Conservation (phyloP, 306 rosid species). For the Morella rubra region DNA sequence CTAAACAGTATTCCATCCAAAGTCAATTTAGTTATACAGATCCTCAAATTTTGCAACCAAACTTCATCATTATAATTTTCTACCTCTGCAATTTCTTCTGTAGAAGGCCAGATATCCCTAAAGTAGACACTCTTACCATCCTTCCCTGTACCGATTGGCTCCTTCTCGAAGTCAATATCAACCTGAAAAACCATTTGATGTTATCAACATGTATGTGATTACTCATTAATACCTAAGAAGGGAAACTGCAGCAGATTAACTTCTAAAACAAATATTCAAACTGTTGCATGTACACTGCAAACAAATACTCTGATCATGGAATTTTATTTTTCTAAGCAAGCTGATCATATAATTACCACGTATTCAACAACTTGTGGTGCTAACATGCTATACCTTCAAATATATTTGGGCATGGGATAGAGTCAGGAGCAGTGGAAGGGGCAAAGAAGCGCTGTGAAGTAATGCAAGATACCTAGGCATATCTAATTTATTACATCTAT, state of each 20-base stretch:
- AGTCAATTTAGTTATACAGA: constrained; percentile 19
- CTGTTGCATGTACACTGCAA: too few species aligned
- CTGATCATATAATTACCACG: too few species aligned
- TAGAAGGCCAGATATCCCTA: constrained; percentile 85
- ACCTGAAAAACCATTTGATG: constrained; percentile 54
- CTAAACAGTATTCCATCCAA: constrained; percentile 43
- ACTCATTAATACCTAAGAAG: background rate
- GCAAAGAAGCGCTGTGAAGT: background rate
- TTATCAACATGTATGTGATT: background rate
- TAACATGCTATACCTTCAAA: background rate
- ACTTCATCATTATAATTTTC: constrained; percentile 18
- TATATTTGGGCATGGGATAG: background rate
- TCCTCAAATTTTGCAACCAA: constrained; percentile 1
- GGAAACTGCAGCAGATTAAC: background rate
- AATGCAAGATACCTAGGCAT: background rate
- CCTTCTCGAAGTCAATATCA: constrained; percentile 88
- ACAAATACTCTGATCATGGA: background rate
- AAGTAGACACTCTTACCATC: constrained; percentile 76
- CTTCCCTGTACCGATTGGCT: constrained; percentile 87
- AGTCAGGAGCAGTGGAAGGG: background rate
- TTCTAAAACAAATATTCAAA: background rate
- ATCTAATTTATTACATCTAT: background rate
- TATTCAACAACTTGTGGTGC: too few species aligned
- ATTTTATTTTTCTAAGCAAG: background rate
- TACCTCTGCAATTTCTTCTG: constrained; percentile 87